Base-by-base conservation (phyloP, 768 basidiomycete species). In the Leccinum sublutescens region DNA sequence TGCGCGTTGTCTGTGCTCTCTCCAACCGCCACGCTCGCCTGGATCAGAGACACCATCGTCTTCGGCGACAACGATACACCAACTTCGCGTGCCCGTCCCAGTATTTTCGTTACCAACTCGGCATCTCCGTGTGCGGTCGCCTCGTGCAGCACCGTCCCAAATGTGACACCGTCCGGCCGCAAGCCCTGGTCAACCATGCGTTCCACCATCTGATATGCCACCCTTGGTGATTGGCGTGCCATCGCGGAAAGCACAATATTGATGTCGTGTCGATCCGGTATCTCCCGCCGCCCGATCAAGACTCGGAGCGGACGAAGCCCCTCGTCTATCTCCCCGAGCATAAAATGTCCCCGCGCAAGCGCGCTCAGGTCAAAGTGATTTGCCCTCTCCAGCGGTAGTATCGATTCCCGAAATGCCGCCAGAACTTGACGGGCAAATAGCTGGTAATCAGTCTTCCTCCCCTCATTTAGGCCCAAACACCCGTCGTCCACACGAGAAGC, bases 181-280 rank as follows among this genome's bases (percentile, higher is more conserved):
- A 87, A 60, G 17, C 85, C 83, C 25, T 65, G 64, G 15, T 71
- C 63, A 1, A 74, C 63, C 84, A 89, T 87, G 33, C 76, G 76
- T 56, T 76, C 65, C n/a, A 90, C 68, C 64, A 85, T 74, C 17
- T 60, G 64, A 21, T 73, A 74, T 1, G 84, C 89, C 15, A 65
- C 65, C 11, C 72, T 71, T 21, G 86, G 81, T 47, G 80, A 73
- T 61, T 78, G 69, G 58, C 77, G 74, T 27, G 86, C 81, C 54
- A 88, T 69, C 10, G 79, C 81, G 3, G 77, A 76, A 56, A 91
- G 76, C 43, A 79, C 79, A 52, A 91, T 81, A 64, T 88, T 89
- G 52, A 88, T 74, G 66, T 91, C 89, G 66, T 82, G 75, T 40
- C 80, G 62, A 69, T 90, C 87, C 15, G 86, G 86, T 54, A 80